Percentiles rank a stretch among this genome's conserved stretches.
phyloP scores from a whole-genome alignment of 108 stramenopile genomes.

The Craspedostauros australis region DNA sequence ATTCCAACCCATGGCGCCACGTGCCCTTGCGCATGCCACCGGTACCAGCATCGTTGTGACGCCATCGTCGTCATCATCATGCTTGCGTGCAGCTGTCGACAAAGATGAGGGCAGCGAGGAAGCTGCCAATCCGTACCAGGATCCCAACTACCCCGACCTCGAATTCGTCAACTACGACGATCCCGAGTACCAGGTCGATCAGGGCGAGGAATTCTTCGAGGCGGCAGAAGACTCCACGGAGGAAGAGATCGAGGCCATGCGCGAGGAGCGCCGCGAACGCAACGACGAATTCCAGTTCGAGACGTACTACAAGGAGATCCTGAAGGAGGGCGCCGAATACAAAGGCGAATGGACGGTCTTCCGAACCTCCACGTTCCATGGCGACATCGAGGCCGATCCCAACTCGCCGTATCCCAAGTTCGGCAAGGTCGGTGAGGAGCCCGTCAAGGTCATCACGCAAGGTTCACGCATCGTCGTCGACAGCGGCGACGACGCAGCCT shows the following conservation, averaged over 20 bases:
- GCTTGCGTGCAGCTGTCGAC: too few species aligned
- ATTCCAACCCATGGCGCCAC: too few species aligned
- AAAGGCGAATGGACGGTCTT: constrained; percentile 86
- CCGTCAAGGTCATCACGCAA: constrained; percentile 49
- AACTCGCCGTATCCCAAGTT: constrained; percentile 8
- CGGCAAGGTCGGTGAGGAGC: constrained; percentile 30
- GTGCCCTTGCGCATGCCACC: too few species aligned
- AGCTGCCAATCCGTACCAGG: constrained; percentile 45
- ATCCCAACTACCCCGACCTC: constrained; percentile 71
- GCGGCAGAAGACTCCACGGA: constrained; percentile 34
- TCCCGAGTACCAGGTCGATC: constrained; percentile 65
- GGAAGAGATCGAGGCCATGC: constrained; percentile 76
- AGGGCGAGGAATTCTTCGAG: constrained; percentile 57
- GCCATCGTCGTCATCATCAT: too few species aligned
- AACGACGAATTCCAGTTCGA: constrained; percentile 91
- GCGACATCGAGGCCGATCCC: constrained; percentile 8
- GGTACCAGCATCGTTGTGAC: too few species aligned
- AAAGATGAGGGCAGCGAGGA: constrained; percentile 16
- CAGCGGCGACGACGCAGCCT: neutral
- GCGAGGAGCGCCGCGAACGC: constrained; percentile 63
- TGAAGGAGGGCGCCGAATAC: constrained; percentile 51
- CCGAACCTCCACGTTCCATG: constrained; percentile 63
- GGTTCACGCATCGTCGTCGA: constrained; percentile 43
- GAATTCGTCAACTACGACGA: constrained; percentile 85
- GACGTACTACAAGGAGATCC: constrained; percentile 62